phyloP scores from a whole-genome alignment of 768 basidiomycete genomes.

The Podaxis carcinomalis region DNA sequence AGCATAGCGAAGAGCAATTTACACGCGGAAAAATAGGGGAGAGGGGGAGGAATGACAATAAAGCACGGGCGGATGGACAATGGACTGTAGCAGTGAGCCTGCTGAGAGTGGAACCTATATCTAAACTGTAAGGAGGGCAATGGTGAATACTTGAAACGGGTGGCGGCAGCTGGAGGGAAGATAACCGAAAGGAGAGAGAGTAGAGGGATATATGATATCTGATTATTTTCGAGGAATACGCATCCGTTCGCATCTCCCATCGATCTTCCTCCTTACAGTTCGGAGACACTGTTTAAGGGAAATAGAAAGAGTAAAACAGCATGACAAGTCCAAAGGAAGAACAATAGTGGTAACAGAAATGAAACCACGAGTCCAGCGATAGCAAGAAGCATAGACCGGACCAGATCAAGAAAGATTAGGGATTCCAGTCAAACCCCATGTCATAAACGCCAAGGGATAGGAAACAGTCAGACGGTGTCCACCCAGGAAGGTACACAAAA shows the following conservation, averaged over 20 bases:
- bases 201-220: neutral
- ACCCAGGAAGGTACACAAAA: neutral
- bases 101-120: neutral
- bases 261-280: constrained; percentile 5
- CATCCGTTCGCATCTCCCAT: neutral
- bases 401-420: neutral
- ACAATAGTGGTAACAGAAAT: neutral
- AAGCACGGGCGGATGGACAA: neutral
- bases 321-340: neutral
- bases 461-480: neutral
- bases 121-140: neutral
- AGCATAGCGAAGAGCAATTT: neutral
- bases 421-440: neutral
- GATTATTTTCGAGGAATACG: neutral
- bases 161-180: neutral
- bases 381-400: neutral
- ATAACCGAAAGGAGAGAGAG: neutral
- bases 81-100: neutral
- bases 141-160: neutral
- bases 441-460: neutral
- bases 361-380: neutral
- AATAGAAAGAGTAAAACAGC: neutral
- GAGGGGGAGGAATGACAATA: neutral
- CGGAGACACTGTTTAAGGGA: constrained; percentile 1
- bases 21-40: neutral